A percentile compares a stretch with the other conserved stretches of the same genome.
Evolutionary conservation across 192 early-diverging fungal genomes (phyloP).

Genomic region (Coemansia sp.): DNA sequence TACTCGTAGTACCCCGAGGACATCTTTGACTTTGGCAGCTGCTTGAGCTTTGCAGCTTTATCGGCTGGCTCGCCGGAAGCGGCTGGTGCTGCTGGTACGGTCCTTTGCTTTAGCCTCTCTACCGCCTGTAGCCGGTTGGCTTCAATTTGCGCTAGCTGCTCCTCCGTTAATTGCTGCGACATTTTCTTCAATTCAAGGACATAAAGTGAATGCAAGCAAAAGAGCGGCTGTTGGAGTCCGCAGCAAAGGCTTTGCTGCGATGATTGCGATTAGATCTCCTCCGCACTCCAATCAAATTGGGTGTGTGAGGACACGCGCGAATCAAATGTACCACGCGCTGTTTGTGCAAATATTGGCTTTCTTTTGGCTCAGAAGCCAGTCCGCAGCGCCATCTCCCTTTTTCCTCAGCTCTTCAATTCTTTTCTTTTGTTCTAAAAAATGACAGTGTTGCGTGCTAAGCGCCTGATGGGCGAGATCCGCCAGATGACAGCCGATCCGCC

Average conservation of each 20-base stretch:
- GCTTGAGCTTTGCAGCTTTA: slow-evolving; percentile 11
- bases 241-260: not conserved
- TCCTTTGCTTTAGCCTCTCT: slow-evolving; percentile 24
- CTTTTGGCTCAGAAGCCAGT: no score
- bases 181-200: slow-evolving; percentile 14
- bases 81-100: not conserved
- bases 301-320: no score
- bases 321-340: no score
- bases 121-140: slow-evolving; percentile 56
- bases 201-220: not conserved
- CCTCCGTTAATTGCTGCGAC: slow-evolving; percentile 43
- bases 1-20: slow-evolving; percentile 72
- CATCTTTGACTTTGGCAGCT: slow-evolving; percentile 35
- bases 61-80: not conserved
- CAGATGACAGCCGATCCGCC: slow-evolving; percentile 22
- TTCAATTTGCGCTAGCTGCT: slow-evolving; percentile 52
- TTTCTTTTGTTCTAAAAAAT: not conserved
- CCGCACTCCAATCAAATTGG: no score
- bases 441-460: slow-evolving; percentile 8
- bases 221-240: not conserved
- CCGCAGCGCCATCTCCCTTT: no score
- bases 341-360: no score
- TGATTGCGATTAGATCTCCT: slow-evolving; percentile 1
- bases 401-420: not conserved
- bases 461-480: slow-evolving; percentile 38